phyloP scores from a whole-genome alignment of 257 asterid species.

The Gynochthodes officinalis region DNA sequence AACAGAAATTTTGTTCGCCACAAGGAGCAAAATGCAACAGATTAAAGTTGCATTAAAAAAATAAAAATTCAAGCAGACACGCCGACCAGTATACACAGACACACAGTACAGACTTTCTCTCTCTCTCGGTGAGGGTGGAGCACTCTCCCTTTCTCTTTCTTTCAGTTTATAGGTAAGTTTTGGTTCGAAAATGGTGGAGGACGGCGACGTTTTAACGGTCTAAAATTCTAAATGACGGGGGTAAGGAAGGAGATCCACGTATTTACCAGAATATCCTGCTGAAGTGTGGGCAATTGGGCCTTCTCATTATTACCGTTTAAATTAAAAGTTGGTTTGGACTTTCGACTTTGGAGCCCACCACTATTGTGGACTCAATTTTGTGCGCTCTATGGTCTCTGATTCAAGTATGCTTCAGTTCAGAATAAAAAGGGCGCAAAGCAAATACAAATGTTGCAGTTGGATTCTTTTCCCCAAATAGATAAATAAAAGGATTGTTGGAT shows the following conservation, averaged over 20 bases:
- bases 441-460: too few relatives aligned
- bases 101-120: background rate
- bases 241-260: background rate
- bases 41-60: slow-evolving; percentile 23
- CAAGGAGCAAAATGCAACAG: slow-evolving; percentile 1
- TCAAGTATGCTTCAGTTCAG: background rate
- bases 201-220: slow-evolving; percentile 64
- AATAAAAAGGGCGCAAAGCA: too few relatives aligned
- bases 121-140: slow-evolving; percentile 3
- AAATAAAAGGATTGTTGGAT: too few relatives aligned
- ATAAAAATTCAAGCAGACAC: slow-evolving; percentile 1
- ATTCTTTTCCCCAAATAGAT: too few relatives aligned
- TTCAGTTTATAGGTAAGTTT: background rate
- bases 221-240: slow-evolving; percentile 7
- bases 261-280: slow-evolving; percentile 1
- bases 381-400: background rate
- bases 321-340: slow-evolving; percentile 9
- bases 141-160: background rate
- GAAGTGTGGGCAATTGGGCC: background rate
- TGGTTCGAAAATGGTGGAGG: slow-evolving; percentile 12
- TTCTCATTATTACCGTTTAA: background rate
- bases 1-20: slow-evolving; percentile 15
- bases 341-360: slow-evolving; percentile 10
- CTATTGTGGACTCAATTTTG: background rate
- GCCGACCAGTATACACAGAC: background rate